phyloP scores from a whole-genome alignment of 345 rosid genomes.

The Arabidopsis arenosa region DNA sequence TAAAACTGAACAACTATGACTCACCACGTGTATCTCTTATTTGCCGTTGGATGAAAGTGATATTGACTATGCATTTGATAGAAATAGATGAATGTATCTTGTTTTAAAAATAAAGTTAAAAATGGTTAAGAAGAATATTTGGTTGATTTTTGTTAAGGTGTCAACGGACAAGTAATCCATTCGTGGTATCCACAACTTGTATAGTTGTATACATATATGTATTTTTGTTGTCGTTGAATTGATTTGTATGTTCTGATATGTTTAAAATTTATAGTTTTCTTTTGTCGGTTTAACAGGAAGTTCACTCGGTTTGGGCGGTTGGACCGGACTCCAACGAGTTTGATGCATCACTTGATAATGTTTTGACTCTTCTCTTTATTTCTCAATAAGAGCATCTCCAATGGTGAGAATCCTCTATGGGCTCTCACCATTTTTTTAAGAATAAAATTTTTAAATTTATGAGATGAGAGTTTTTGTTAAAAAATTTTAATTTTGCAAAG shows the following conservation, averaged over 20 bases:
- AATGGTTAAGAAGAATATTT: slow-evolving; percentile 10
- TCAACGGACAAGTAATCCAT: slow-evolving; percentile 32
- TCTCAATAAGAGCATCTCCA: too few relatives aligned
- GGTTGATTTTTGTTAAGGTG: slow-evolving; percentile 36
- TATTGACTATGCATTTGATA: slow-evolving; percentile 14
- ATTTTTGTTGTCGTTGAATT: background rate
- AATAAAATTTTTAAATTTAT: too few relatives aligned
- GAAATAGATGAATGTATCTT: slow-evolving; percentile 23
- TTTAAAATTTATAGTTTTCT: background rate
- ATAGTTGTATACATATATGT: background rate
- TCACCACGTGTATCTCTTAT: slow-evolving; percentile 23
- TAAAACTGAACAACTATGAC: slow-evolving; percentile 2
- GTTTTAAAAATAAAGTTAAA: background rate
- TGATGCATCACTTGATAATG: background rate
- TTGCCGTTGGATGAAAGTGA: slow-evolving; percentile 28
- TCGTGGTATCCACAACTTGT: slow-evolving; percentile 40
- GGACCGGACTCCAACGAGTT: background rate
- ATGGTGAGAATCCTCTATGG: too few relatives aligned
- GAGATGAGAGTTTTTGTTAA: too few relatives aligned
- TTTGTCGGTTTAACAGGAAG: background rate
- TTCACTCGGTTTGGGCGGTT: background rate
- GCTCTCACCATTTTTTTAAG: too few relatives aligned
- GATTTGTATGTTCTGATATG: background rate
- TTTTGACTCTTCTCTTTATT: too few relatives aligned
- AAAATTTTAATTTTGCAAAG: too few relatives aligned